These are phyloP conservation scores for Aspergillus ochraceus DNA, from an alignment of 2,329 filamentous ascomycete genomes.

Conservation along the genomic window DNA sequence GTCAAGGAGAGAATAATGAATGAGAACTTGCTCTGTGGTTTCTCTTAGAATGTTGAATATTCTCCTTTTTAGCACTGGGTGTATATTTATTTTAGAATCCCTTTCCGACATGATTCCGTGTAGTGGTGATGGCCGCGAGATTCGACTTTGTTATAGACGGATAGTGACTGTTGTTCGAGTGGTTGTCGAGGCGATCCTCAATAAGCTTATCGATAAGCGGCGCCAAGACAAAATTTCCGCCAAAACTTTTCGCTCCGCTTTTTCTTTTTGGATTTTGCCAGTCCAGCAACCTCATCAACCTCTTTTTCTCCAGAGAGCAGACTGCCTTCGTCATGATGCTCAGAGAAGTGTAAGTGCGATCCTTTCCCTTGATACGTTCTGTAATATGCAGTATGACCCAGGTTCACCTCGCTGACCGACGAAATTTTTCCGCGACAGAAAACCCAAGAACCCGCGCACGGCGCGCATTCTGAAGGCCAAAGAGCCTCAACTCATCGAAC, in stretches of 20 bases:
- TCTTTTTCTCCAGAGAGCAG: slow-evolving; percentile 8
- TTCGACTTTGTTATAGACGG: too few relatives aligned
- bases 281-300: slow-evolving; percentile 21
- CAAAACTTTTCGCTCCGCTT: slow-evolving; percentile 39
- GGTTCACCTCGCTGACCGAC: slow-evolving; percentile 1
- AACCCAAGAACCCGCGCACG: slow-evolving; percentile 80
- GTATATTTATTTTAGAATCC: too few relatives aligned
- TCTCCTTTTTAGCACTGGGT: too few relatives aligned
- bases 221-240: slow-evolving; percentile 39
- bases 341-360: slow-evolving; percentile 42
- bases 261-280: slow-evolving; percentile 22
- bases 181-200: too few relatives aligned
- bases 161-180: too few relatives aligned
- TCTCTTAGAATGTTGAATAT: too few relatives aligned
- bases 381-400: background rate
- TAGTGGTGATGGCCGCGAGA: too few relatives aligned
- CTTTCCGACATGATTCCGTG: too few relatives aligned
- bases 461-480: slow-evolving; percentile 93
- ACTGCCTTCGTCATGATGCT: slow-evolving; percentile 34
- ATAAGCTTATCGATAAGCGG: slow-evolving; percentile 39
- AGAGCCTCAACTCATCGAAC: slow-evolving; percentile 84
- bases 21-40: too few relatives aligned
- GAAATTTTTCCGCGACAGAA: slow-evolving; percentile 44
- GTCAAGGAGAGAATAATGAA: too few relatives aligned
- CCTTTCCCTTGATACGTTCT: background rate